A percentile compares a stretch with the other conserved stretches of the same genome.
phyloP scores from a whole-genome alignment of 192 early-diverging fungal species.

The Coemansia sp. region DNA sequence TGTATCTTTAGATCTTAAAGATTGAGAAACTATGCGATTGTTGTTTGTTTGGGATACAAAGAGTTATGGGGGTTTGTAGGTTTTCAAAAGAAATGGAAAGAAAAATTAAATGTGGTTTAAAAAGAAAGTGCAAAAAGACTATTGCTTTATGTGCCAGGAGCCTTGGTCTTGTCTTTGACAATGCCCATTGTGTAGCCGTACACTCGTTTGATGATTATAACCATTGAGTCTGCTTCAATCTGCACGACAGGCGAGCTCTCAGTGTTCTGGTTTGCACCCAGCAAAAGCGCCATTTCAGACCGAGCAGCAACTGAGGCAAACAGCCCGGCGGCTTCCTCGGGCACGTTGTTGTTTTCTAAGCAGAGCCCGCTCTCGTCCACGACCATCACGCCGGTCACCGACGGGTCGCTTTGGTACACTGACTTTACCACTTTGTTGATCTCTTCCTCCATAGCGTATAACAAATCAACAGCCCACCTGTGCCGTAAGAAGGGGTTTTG shows the following conservation, averaged over 20 bases:
- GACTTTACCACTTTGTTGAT: constrained; percentile 30
- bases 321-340: constrained; percentile 44
- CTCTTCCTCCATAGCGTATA: constrained; percentile 30
- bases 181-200: constrained; percentile 32
- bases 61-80: not conserved
- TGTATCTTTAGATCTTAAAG: too few species aligned
- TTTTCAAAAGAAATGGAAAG: not conserved
- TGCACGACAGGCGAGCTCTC: constrained; percentile 30
- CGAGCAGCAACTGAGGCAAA: constrained; percentile 37
- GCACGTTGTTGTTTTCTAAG: constrained; percentile 30
- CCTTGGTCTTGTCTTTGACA: constrained; percentile 18
- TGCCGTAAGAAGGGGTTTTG: too few species aligned
- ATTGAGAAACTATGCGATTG: too few species aligned
- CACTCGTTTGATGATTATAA: constrained; percentile 27
- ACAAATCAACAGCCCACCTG: not conserved
- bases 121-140: not conserved
- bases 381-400: constrained; percentile 33
- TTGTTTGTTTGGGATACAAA: not conserved
- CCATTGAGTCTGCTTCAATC: constrained; percentile 39
- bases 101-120: not conserved
- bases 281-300: constrained; percentile 7
- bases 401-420: constrained; percentile 30
- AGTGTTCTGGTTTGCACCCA: not conserved
- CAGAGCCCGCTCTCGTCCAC: constrained; percentile 50
- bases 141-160: not conserved